Percentiles rank a stretch among this genome's conserved stretches.
phyloP scores from a whole-genome alignment of 2,329 filamentous ascomycete species.

The Paecilomyces sp. region DNA sequence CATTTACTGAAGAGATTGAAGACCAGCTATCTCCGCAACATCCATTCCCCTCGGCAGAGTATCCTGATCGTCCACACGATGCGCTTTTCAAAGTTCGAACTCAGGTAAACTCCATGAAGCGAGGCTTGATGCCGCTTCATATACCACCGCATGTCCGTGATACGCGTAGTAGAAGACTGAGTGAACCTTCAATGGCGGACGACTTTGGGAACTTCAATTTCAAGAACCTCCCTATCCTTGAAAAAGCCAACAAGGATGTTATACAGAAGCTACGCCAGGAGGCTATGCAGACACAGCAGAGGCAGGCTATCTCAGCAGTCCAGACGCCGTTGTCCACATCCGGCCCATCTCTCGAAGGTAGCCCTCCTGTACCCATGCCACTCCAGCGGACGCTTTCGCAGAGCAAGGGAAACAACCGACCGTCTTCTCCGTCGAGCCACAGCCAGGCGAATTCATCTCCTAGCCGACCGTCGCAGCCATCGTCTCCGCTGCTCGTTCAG shows the following conservation, averaged over 20 bases:
- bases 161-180: slow-evolving; percentile 75
- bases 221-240: slow-evolving; percentile 92
- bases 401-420: slow-evolving; percentile 68
- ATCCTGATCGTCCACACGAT: slow-evolving; percentile 86
- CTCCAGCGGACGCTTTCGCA: slow-evolving; percentile 77
- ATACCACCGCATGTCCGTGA: slow-evolving; percentile 96
- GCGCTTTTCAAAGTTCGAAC: slow-evolving; percentile 82
- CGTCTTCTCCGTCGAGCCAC: slow-evolving; percentile 76
- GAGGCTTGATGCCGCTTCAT: slow-evolving; percentile 87
- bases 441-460: slow-evolving; percentile 81
- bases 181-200: slow-evolving; percentile 79
- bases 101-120: slow-evolving; percentile 81
- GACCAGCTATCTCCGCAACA: slow-evolving; percentile 74
- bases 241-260: slow-evolving; percentile 98
- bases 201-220: slow-evolving; percentile 96
- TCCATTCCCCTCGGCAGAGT: slow-evolving; percentile 64
- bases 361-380: slow-evolving; percentile 71
- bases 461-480: slow-evolving; percentile 74
- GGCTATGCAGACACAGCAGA: slow-evolving; percentile 65
- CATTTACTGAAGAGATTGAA: slow-evolving; percentile 90
- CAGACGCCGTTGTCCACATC: slow-evolving; percentile 45
- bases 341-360: slow-evolving; percentile 69
- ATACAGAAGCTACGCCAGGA: slow-evolving; percentile 93
- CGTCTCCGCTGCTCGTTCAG: slow-evolving; percentile 88
- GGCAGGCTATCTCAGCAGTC: slow-evolving; percentile 31